These are phyloP conservation scores for Solanum aculeatissimum DNA, from an alignment of 305 asterid genomes.

Conservation along the genomic window DNA sequence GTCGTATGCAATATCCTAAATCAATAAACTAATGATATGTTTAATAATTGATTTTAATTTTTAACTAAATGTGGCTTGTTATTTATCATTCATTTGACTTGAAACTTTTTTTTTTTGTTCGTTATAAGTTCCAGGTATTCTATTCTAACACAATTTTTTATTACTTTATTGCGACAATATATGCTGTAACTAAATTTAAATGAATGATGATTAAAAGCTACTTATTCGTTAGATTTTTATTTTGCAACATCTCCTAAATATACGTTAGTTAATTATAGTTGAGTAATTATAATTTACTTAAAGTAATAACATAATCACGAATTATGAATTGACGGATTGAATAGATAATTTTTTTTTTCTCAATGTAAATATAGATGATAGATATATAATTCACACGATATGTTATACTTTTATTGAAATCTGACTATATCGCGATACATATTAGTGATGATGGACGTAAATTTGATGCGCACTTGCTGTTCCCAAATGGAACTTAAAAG, in stretches of 20 bases:
- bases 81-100: not conserved
- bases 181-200: not conserved
- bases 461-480: too few relatives aligned
- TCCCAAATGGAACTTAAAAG: too few relatives aligned
- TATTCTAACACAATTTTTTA: not conserved
- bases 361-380: not conserved
- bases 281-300: not conserved
- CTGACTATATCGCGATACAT: too few relatives aligned
- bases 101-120: too few relatives aligned
- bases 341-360: not conserved
- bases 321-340: not conserved
- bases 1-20: not conserved
- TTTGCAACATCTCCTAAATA: not conserved
- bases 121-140: too few relatives aligned
- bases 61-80: not conserved
- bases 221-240: not conserved
- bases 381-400: too few relatives aligned
- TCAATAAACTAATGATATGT: not conserved
- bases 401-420: too few relatives aligned
- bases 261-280: not conserved
- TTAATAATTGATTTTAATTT: not conserved
- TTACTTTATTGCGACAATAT: not conserved
- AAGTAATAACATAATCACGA: not conserved
- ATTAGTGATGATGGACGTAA: too few relatives aligned
- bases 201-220: not conserved